phyloP scores from a whole-genome alignment of 306 rosid species.

The Prunus salicina region DNA sequence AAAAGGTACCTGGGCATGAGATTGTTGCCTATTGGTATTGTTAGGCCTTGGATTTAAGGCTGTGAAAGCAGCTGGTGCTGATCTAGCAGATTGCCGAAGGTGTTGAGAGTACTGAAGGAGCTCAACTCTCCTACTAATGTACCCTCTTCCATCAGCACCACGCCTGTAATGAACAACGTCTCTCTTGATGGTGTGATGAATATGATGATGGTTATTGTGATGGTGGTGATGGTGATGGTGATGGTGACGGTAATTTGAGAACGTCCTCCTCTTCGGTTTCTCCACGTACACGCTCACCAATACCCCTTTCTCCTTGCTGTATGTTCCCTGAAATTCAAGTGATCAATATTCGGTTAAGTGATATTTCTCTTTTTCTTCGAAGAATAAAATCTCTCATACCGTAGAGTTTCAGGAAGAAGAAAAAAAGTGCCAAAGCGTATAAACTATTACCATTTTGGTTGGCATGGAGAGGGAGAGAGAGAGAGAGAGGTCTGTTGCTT shows the following conservation, averaged over 20 bases:
- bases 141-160: conserved; percentile 29
- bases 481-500: background rate
- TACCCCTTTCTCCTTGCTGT: conserved; percentile 47
- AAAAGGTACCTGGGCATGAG: conserved; percentile 24
- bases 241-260: conserved; percentile 21
- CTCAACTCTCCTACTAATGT: conserved; percentile 55
- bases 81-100: conserved; percentile 47
- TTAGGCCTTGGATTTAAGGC: conserved; percentile 20
- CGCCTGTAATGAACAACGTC: conserved; percentile 21
- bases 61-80: conserved; percentile 27
- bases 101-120: conserved; percentile 63
- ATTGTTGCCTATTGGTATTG: conserved; percentile 25
- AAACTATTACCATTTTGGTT: conserved; percentile 45
- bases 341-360: background rate
- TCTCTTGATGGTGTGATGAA: conserved; percentile 33
- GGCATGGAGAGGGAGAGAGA: conserved; percentile 25
- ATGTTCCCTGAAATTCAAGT: conserved; percentile 37
- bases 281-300: conserved; percentile 51
- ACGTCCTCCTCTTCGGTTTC: conserved; percentile 36
- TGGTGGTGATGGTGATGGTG: conserved; percentile 26
- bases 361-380: background rate
- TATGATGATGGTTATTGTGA: conserved; percentile 24
- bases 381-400: no score
- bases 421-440: background rate
- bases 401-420: no score